phyloP scores from a whole-genome alignment of 257 asterid genomes.

The Salvia rosmarinus region DNA sequence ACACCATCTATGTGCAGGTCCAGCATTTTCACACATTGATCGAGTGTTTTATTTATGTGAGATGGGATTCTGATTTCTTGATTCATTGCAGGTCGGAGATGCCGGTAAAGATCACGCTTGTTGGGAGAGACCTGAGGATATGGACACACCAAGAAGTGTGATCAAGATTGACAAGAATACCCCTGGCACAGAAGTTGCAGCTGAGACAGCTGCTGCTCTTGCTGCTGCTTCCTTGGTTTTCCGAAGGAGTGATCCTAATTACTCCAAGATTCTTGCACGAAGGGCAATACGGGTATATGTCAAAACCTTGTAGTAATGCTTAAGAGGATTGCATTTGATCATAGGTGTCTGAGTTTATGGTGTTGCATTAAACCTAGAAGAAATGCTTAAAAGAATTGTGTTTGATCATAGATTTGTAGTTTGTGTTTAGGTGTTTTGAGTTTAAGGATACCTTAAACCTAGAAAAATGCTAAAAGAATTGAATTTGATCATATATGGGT shows the following conservation, averaged over 20 bases:
- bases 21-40: background rate
- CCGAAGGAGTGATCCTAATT: constrained; percentile 69
- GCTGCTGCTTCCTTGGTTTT: constrained; percentile 98
- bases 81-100: constrained; percentile 71
- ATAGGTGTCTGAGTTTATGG: background rate
- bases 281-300: constrained; percentile 77
- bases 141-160: constrained; percentile 97
- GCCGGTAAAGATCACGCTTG: constrained; percentile 86
- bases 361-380: background rate
- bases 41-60: background rate
- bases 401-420: constrained; percentile 22
- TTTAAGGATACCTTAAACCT: background rate
- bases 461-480: background rate
- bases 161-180: constrained; percentile 77
- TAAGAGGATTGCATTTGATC: background rate
- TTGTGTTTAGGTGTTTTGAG: constrained; percentile 55
- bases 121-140: constrained; percentile 99
- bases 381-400: background rate
- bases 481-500: background rate
- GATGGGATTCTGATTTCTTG: constrained; percentile 23
- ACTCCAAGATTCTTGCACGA: constrained; percentile 69
- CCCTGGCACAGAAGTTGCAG: constrained; percentile 96
- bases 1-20: constrained; percentile 91
- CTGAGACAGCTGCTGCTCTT: constrained; percentile 98
- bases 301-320: background rate